Base-by-base conservation (phyloP, 1,284 basidiomycete species). In the Marasmius sp. region DNA sequence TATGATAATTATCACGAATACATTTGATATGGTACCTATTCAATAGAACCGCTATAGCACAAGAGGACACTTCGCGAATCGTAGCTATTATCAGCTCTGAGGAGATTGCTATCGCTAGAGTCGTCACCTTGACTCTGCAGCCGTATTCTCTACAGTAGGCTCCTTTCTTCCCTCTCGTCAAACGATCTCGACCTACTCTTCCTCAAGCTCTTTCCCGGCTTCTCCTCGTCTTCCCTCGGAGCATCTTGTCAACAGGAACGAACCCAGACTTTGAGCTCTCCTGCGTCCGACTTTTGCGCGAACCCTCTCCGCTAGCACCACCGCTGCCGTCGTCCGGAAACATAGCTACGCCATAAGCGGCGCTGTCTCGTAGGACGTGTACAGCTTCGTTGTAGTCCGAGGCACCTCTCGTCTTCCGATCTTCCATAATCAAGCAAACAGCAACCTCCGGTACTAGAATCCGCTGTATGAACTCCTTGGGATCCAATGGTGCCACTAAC, bases 371-470 rank as follows among this genome's bases (percentile, higher is more conserved):
- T 47, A 93, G 72, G n/a, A 87, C 85, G 18, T 74, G 69, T 12
- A 90, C 68, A 0, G 87, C 88, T 18, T 82, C 76, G 3, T 77
- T 65, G 45, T 70, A 66, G 2, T 74, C 68, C 61, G 72, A 57
- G 11, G 72, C 69, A 1, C 72, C 74, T 38, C 74, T 69, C 14
- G 86, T 74, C 1, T 71, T 61, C 68, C 83, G 81, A 70, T 93
- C 92, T 63, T 92, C 81, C 74, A 85, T 84, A 56, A 93, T 89
- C 33, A 93, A 81, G 16, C 81, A 79, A n/a, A 86, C 75, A 0
- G 86, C 91, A 0, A 87, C 84, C 72, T 93, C 91, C 0, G 92
- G 92, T 1, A 93, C 84, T 6, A 93, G 80, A 37, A 93, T 80
- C 3, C 84, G 84, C 57, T 89, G 85, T 33, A 91, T 81, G 67